A percentile compares a stretch with the other conserved stretches of the same genome.
Evolutionary conservation across 169 alveolate species (phyloP).

Genomic region (Cryptosporidium bovis): DNA sequence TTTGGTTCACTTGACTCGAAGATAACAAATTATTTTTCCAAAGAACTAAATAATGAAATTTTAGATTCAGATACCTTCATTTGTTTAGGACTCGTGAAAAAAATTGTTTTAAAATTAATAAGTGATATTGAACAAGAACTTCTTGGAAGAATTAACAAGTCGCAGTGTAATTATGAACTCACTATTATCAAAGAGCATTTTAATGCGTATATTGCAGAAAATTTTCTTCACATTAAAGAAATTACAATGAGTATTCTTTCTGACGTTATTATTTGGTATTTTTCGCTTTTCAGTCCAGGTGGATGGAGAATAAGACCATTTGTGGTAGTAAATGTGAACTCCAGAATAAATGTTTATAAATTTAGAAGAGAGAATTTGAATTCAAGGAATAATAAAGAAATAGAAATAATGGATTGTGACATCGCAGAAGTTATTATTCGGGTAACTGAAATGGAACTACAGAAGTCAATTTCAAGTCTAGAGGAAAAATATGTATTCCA

Average conservation of each 20-base stretch:
- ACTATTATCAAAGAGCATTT: background rate
- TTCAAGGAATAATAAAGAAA: constrained; percentile 10
- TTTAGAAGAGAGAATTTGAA: constrained; percentile 6
- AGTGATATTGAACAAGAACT: constrained; percentile 16
- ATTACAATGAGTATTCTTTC: constrained; percentile 3
- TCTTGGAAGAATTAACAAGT: constrained; percentile 18
- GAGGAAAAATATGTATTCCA: constrained; percentile 53
- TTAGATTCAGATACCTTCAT: constrained; percentile 14
- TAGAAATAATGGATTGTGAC: constrained; percentile 36
- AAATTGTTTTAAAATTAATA: constrained; percentile 11
- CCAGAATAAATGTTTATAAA: constrained; percentile 26
- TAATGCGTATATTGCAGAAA: constrained; percentile 8
- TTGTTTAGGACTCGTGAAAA: constrained; percentile 13
- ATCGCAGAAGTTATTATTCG: constrained; percentile 34
- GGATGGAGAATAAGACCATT: constrained; percentile 53
- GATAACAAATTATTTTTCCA: background rate
- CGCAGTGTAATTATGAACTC: constrained; percentile 4
- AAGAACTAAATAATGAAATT: background rate
- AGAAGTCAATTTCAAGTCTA: constrained; percentile 23
- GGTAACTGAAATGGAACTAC: constrained; percentile 37
- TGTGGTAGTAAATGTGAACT: constrained; percentile 3
- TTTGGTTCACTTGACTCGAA: constrained; percentile 6
- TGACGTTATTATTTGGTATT: constrained; percentile 40
- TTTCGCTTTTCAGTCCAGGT: constrained; percentile 23
- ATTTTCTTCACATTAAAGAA: background rate